Evolutionary conservation across 192 early-diverging fungal genomes (phyloP).

Genomic region (Rhizoclosmatium sp.): DNA sequence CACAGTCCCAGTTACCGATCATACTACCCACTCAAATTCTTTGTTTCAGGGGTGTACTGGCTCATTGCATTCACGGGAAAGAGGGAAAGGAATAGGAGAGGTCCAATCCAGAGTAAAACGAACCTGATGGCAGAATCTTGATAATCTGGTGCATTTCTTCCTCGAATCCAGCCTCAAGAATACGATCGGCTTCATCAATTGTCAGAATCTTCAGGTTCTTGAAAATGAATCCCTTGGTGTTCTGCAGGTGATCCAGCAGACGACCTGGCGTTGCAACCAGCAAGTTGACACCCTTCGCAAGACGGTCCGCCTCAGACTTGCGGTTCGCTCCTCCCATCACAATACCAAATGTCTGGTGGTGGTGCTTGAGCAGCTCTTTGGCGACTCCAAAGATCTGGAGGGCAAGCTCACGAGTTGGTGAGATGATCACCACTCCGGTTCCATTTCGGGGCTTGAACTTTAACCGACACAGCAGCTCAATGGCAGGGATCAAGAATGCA

Average conservation of each 20-base stretch:
- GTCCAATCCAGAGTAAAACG: not conserved
- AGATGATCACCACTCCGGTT: constrained; percentile 93
- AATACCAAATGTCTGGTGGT: constrained; percentile 97
- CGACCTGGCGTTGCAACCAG: constrained; percentile 96
- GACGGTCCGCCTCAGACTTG: constrained; percentile 94
- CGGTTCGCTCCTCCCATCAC: constrained; percentile 98
- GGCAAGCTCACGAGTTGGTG: constrained; percentile 98
- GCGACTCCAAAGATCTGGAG: constrained; percentile 99
- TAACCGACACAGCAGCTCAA: constrained; percentile 87
- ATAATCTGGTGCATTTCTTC: constrained; percentile 11
- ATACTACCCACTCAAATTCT: not conserved
- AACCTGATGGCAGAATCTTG: not conserved
- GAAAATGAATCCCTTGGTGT: constrained; percentile 94
- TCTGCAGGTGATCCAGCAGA: constrained; percentile 97
- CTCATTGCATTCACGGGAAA: constrained; percentile 10
- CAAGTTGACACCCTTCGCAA: constrained; percentile 95
- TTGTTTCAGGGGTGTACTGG: not conserved
- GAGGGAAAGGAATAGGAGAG: not conserved
- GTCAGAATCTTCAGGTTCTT: constrained; percentile 94
- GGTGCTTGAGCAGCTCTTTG: constrained; percentile 92
- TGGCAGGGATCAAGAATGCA: constrained; percentile 93
- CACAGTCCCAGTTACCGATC: constrained; percentile 8
- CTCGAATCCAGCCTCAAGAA: constrained; percentile 92
- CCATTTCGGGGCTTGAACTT: constrained; percentile 97
- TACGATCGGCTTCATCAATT: constrained; percentile 95